Evolutionary conservation across 2,329 filamentous ascomycete genomes (phyloP), one percentile per base, ranked within the genome.

Genomic region (Sporothrix brunneoviolacea): DNA sequence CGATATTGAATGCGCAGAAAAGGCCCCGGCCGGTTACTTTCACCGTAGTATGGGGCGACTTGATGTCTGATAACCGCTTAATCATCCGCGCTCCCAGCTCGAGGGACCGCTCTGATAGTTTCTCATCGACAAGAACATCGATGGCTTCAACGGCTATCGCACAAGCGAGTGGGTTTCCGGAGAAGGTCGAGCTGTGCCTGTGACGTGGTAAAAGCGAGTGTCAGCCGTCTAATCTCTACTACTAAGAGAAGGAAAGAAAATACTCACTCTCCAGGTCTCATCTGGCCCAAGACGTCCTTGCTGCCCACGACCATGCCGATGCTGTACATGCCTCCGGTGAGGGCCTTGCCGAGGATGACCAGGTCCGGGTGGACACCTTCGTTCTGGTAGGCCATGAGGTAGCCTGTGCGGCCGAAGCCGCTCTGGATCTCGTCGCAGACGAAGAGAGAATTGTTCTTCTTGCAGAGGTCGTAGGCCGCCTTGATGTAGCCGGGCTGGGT

Each of bases 391-490:
- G 89, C 95, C 48, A 97, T 81, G 73, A 97, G 86, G 63, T 86
- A 87, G 46, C 91, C 91, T 19, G 93, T 97, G 57, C 93, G 84
- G 51, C 90, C 93, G 65, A 97, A 95, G 58, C 91, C 91, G 6
- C 91, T 97, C 71, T 97, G 91, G 61, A 97, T 96, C 76, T 98
- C 91, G 66, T 98, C 91, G 67, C 88, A 95, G 67, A 97, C 96
- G 64, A 97, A 74, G 40, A 97, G 82, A 35, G 94, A 89, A 57
- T 96, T 95, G 76, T 97, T 82, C 76, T 95, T 87, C 70, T 89
- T 89, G 75, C 91, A 97, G 21, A 97, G 82, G 21, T 79, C 85
- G 50, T 89, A 80, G 38, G 90, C 87, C 63, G 84, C 82, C 59
- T 74, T 69, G 24, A 97, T 80, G 70, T 97, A 97, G 68, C 97